Conservation (phyloP, 345 rosid species). For the Cardamine chenopodiifolia region DNA sequence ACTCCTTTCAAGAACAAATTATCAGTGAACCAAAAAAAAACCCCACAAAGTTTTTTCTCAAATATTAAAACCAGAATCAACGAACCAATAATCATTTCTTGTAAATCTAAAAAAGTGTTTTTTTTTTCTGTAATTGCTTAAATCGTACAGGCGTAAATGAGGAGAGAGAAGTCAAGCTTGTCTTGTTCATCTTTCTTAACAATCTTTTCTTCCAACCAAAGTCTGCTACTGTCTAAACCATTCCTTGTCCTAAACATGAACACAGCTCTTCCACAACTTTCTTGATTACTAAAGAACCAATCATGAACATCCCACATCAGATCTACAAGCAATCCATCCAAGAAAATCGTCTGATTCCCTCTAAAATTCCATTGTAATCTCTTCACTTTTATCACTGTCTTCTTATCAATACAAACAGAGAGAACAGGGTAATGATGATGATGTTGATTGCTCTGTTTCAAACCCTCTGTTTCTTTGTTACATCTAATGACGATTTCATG, state of each 20-base stretch:
- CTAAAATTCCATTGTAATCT: conserved; percentile 92
- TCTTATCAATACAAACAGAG: conserved; percentile 70
- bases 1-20: conserved; percentile 48
- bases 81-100: conserved; percentile 26
- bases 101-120: conserved; percentile 26
- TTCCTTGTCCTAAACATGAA: conserved; percentile 92
- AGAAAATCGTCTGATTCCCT: conserved; percentile 84
- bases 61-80: conserved; percentile 30
- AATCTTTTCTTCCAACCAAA: conserved; percentile 73
- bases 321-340: conserved; percentile 82
- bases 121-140: no score
- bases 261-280: conserved; percentile 61
- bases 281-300: conserved; percentile 69
- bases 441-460: conserved; percentile 43
- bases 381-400: conserved; percentile 74
- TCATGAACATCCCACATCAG: conserved; percentile 95
- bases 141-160: conserved; percentile 77
- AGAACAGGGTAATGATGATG: conserved; percentile 53
- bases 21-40: neutral
- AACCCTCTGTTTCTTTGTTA: conserved; percentile 57
- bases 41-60: conserved; percentile 16
- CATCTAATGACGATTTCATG: conserved; percentile 78
- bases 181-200: conserved; percentile 60
- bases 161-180: conserved; percentile 70
- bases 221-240: conserved; percentile 67